These are phyloP conservation scores for Annulohypoxylon bovei DNA, from an alignment of 495 filamentous ascomycete genomes.

Conservation along the genomic window DNA sequence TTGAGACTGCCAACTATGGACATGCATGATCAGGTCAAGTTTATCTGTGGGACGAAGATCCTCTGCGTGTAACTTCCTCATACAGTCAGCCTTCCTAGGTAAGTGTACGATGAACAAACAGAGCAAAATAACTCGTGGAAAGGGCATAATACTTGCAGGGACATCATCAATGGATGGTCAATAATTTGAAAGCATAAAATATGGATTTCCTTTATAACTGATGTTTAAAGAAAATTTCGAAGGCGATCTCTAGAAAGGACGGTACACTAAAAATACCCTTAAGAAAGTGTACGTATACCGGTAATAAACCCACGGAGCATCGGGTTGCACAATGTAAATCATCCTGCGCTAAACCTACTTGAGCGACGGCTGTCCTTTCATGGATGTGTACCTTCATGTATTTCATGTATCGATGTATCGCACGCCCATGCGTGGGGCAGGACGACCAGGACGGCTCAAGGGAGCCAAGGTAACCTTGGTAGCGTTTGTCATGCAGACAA, in stretches of 20 bases:
- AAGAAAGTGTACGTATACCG: not conserved
- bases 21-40: constrained; percentile 38
- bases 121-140: not conserved
- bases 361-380: not conserved
- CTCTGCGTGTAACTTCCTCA: constrained; percentile 24
- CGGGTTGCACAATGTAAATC: constrained; percentile 11
- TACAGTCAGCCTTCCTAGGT: not conserved
- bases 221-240: not conserved
- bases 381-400: not conserved
- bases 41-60: constrained; percentile 36
- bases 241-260: not conserved
- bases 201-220: not conserved
- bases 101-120: not conserved
- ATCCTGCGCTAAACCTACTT: constrained; percentile 7
- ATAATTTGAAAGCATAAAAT: not conserved
- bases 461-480: not conserved
- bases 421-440: not conserved
- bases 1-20: constrained; percentile 33
- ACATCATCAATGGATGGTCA: not conserved
- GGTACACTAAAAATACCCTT: not conserved
- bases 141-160: not conserved
- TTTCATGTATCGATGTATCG: not conserved
- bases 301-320: constrained; percentile 3
- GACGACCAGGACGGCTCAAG: not conserved
- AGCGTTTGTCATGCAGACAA: constrained; percentile 25